Evolutionary conservation across 75 land plant species (phyloP), one percentile per base, ranked within the genome.

Genomic region (Isoetes taiwanensis): DNA sequence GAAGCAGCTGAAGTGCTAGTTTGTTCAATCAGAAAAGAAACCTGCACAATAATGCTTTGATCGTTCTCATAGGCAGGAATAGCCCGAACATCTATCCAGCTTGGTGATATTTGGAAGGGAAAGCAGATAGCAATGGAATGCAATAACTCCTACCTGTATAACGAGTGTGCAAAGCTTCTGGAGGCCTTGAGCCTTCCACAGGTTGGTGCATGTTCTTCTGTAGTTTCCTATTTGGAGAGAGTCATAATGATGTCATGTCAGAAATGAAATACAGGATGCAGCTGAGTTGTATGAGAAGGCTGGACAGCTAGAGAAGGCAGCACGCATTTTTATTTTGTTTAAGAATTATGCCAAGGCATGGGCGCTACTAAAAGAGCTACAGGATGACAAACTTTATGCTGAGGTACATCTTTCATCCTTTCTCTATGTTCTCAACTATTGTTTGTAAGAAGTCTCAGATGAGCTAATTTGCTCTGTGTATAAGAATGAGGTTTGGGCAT

Each of bases 91-190:
- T 56, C 43, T 12, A 57, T 66, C 11, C 68, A 58, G 14, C 40
- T 63, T 58, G 68, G 68, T 41, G 68, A 66, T 57, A 28, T 46
- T 20, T 66, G 68, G 68, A 66, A 66, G 27, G 68, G 68, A 16
- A 57, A 34, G 29, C 68, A 66, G 50, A 32, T 58, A 39, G 68
- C 62, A 1, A 66, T 57, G 2, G 30, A 66, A 31, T 66, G 68
- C 43, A 60, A 57, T 29, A 30, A 57, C 34, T 0, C 53, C 1
- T 41, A 17, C 14, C 43, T 66, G 23, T 66, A 57, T 57, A 34
- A 3, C n/a, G 68, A 66, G 32, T 66, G 68, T 46, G 62, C 68
- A 8, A 30, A 28, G 20, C 41, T 66, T 43, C 43, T 43, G 4
- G 68, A 66, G 42, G 50, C 38, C 31, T 35, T 66, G 34, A 66